Percentiles rank a stretch among this genome's conserved stretches.
Conservation (phyloP, 192 early-diverging fungal species). For the Linnemannia zychae region DNA sequence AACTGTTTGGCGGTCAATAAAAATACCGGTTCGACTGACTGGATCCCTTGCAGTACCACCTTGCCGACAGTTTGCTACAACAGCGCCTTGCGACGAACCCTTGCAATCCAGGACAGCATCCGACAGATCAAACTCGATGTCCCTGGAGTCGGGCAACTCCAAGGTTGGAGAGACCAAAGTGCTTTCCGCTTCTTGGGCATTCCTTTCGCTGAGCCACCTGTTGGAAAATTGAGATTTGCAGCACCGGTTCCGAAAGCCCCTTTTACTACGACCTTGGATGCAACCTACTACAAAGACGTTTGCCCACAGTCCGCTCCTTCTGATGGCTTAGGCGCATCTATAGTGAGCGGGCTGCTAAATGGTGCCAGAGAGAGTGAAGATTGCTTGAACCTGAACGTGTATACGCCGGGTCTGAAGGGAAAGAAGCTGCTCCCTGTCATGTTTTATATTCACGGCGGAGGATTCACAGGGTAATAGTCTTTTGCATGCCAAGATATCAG, state of each 20-base stretch:
- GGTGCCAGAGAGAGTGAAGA: constrained; percentile 54
- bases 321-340: not conserved
- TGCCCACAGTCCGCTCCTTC: constrained; percentile 29
- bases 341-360: not conserved
- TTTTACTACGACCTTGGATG: constrained; percentile 16
- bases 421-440: constrained; percentile 63
- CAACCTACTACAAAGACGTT: constrained; percentile 13
- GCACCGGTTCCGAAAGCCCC: constrained; percentile 49
- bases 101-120: constrained; percentile 9
- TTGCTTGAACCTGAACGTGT: constrained; percentile 66
- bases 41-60: constrained; percentile 11
- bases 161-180: constrained; percentile 12
- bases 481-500: not conserved
- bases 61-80: constrained; percentile 9
- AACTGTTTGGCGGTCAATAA: constrained; percentile 16
- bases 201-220: constrained; percentile 58
- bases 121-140: constrained; percentile 28
- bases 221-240: constrained; percentile 49
- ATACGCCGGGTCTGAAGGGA: constrained; percentile 35
- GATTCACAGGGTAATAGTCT: constrained; percentile 46
- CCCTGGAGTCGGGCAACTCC: constrained; percentile 8
- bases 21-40: not conserved
- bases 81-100: constrained; percentile 1
- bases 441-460: constrained; percentile 70
- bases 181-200: constrained; percentile 55